Evolutionary conservation across 768 basidiomycete species (phyloP).

Genomic region (Suillus americanus): DNA sequence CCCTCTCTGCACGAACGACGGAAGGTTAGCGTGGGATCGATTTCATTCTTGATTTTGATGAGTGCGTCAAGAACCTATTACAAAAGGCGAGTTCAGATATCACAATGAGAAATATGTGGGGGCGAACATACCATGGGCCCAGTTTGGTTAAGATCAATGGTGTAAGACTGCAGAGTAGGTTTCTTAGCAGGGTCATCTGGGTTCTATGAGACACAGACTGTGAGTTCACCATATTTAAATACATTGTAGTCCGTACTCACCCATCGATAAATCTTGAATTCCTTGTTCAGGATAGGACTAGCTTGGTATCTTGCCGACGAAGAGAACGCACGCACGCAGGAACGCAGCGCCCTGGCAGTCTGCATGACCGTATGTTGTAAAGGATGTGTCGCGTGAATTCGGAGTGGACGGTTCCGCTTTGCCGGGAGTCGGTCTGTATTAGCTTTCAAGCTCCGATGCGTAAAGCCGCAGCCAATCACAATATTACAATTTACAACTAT

Average conservation of each 20-base stretch:
- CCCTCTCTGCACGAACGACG: constrained; percentile 91
- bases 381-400: constrained; percentile 20
- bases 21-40: constrained; percentile 97
- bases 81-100: neutral
- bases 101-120: neutral
- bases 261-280: constrained; percentile 99
- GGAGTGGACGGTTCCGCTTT: neutral
- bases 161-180: constrained; percentile 88
- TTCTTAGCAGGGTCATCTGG: constrained; percentile 93
- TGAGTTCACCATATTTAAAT: neutral
- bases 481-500: too few relatives aligned
- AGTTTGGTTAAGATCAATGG: constrained; percentile 88
- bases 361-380: constrained; percentile 15
- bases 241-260: constrained; percentile 35
- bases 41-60: constrained; percentile 99
- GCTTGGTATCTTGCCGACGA: constrained; percentile 32
- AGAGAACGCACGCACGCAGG: constrained; percentile 30
- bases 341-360: constrained; percentile 12
- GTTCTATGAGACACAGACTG: constrained; percentile 50
- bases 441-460: constrained; percentile 15
- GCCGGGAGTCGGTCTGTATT: constrained; percentile 3
- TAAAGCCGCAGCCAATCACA: constrained; percentile 23
- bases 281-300: constrained; percentile 72
- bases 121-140: constrained; percentile 79
- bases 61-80: constrained; percentile 80